These are phyloP conservation scores for Ophiostoma perfectum DNA, from an alignment of 2,329 filamentous ascomycete species.

Conservation along the genomic window DNA sequence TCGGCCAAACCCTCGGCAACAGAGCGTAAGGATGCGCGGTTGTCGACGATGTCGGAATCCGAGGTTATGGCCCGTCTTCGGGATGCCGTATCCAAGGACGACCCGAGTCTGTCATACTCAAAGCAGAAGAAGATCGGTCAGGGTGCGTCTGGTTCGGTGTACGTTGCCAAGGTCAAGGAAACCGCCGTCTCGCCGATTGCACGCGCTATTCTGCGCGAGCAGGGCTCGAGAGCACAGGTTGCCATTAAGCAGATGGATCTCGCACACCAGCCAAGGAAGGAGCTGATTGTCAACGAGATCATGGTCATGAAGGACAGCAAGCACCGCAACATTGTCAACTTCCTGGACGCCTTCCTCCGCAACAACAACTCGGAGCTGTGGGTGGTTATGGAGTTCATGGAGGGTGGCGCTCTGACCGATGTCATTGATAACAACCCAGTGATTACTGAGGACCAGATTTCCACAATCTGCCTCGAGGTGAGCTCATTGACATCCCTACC, in stretches of 20 bases:
- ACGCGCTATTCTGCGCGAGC: slow-evolving; percentile 68
- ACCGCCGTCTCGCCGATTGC: slow-evolving; percentile 76
- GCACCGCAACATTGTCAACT: slow-evolving; percentile 98
- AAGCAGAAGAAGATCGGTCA: slow-evolving; percentile 99
- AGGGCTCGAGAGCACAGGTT: slow-evolving; percentile 79
- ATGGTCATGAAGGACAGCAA: slow-evolving; percentile 99
- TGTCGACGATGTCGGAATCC: slow-evolving; percentile 96
- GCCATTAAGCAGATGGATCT: slow-evolving; percentile 99
- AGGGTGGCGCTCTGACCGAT: slow-evolving; percentile 93
- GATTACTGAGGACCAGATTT: slow-evolving; percentile 95
- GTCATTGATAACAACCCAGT: slow-evolving; percentile 96
- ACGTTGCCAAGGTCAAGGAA: slow-evolving; percentile 93
- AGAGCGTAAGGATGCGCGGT: slow-evolving; percentile 82
- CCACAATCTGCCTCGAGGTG: slow-evolving; percentile 94
- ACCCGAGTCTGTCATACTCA: slow-evolving; percentile 90
- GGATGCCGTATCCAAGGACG: slow-evolving; percentile 91
- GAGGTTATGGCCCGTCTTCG: slow-evolving; percentile 96
- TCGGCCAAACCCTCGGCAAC: slow-evolving; percentile 70
- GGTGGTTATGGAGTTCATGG: slow-evolving; percentile 99
- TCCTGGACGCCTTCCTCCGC: slow-evolving; percentile 90
- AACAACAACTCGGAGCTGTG: slow-evolving; percentile 95
- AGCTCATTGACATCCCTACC: slow-evolving; percentile 30
- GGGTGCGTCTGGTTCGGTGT: slow-evolving; percentile 94
- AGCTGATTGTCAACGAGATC: slow-evolving; percentile 98
- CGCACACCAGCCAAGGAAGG: slow-evolving; percentile 92